Conservation (phyloP, 371 early-diverging fungal species). For the Mucor indicus region DNA sequence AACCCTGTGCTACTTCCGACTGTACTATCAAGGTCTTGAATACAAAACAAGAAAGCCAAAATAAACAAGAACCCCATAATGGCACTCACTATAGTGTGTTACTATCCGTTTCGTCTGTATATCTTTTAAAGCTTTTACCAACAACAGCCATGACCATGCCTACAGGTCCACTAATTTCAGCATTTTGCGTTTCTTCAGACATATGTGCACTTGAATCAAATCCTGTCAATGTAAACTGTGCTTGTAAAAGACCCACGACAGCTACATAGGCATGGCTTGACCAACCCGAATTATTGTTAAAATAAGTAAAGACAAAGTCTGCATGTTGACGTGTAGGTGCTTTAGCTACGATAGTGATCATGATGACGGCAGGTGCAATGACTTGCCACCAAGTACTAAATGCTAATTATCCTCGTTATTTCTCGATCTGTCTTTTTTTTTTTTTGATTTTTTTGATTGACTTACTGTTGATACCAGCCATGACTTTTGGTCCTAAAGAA, state of each 20-base stretch:
- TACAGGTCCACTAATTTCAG: constrained; percentile 55
- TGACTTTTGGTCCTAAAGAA: constrained; percentile 44
- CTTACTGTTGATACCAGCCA: constrained; percentile 49
- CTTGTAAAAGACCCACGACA: constrained; percentile 31
- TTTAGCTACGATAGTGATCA: constrained; percentile 29
- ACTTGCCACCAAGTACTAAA: constrained; percentile 44
- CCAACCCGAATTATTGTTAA: constrained; percentile 38
- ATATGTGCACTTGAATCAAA: constrained; percentile 72
- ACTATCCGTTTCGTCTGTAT: too few species aligned
- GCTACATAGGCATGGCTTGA: constrained; percentile 22
- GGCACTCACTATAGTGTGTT: constrained; percentile 29
- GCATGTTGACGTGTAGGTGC: constrained; percentile 46
- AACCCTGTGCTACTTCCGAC: constrained; percentile 37
- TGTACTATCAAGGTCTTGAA: constrained; percentile 43
- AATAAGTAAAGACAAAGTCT: constrained; percentile 42
- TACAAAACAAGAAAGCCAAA: constrained; percentile 36
- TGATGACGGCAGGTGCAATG: constrained; percentile 27
- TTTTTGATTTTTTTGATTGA: too few species aligned
- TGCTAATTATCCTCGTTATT: too few species aligned
- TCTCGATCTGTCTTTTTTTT: too few species aligned
- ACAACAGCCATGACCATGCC: constrained; percentile 21
- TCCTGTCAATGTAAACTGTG: constrained; percentile 45
- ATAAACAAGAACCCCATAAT: constrained; percentile 41
- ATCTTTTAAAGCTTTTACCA: too few species aligned
- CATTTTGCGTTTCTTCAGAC: constrained; percentile 67